A percentile compares a stretch with the other conserved stretches of the same genome.
Conservation (phyloP, 1,139 yeast species). For the Zygoascus meyerae region DNA sequence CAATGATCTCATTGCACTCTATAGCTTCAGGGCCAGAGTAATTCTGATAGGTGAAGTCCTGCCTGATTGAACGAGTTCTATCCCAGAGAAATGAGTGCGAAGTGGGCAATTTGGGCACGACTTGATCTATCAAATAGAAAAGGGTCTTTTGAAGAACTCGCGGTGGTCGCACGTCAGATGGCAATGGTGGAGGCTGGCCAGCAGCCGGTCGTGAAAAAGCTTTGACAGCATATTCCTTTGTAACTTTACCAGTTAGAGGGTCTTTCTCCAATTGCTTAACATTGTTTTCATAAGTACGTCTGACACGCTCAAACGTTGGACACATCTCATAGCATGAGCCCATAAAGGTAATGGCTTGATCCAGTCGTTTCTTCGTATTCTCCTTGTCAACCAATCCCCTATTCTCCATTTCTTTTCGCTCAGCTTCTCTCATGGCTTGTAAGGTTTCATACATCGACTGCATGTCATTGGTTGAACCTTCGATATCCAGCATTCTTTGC, state of each 20-base stretch:
- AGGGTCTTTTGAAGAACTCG: constrained; percentile 58
- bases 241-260: constrained; percentile 50
- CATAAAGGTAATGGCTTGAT: constrained; percentile 78
- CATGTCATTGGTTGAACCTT: constrained; percentile 39
- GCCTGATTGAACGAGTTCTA: constrained; percentile 94
- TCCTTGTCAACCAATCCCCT: constrained; percentile 80
- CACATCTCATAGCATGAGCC: constrained; percentile 96
- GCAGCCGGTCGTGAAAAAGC: constrained; percentile 98
- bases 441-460: constrained; percentile 48
- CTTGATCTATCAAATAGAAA: constrained; percentile 59
- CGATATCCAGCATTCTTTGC: constrained; percentile 41
- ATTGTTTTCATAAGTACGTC: constrained; percentile 84
- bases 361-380: constrained; percentile 70
- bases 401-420: constrained; percentile 73
- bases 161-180: constrained; percentile 97
- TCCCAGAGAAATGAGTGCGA: constrained; percentile 97
- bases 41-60: constrained; percentile 94
- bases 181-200: constrained; percentile 96
- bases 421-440: constrained; percentile 69
- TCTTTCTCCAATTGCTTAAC: constrained; percentile 76
- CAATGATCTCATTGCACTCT: constrained; percentile 88
- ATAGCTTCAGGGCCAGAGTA: constrained; percentile 91
- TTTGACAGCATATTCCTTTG: constrained; percentile 66
- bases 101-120: constrained; percentile 66
- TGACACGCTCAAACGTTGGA: constrained; percentile 84